Evolutionary conservation across 306 rosid genomes (phyloP).

Genomic region (Ormosia emarginata): DNA sequence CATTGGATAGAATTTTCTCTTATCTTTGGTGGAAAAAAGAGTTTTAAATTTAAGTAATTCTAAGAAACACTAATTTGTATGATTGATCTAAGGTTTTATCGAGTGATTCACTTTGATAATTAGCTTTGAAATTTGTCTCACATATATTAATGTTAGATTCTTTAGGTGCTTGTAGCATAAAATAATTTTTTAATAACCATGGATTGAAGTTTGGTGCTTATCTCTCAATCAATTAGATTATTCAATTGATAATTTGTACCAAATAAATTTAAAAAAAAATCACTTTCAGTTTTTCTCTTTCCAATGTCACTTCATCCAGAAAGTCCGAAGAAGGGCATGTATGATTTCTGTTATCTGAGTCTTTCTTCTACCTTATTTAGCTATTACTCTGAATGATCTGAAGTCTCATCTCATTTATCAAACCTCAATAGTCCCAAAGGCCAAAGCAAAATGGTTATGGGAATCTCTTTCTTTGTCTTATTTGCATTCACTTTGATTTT

Average conservation of each 20-base stretch:
- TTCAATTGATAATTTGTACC: background rate
- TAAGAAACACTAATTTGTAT: too few species aligned
- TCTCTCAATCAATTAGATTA: background rate
- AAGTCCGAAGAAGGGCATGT: background rate
- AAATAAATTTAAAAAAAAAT: background rate
- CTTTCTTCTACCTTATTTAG: background rate
- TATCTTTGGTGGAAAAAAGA: too few species aligned
- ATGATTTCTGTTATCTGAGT: background rate
- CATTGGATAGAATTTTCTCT: too few species aligned
- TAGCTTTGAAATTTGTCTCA: too few species aligned
- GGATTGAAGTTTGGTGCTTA: background rate
- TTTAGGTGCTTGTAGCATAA: too few species aligned
- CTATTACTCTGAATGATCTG: background rate
- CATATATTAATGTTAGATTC: too few species aligned
- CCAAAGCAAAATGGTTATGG: slow-evolving; percentile 4
- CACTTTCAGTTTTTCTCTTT: background rate
- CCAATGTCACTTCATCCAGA: background rate
- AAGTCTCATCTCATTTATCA: background rate
- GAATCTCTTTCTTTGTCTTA: slow-evolving; percentile 24
- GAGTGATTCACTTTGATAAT: too few species aligned
- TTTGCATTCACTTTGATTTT: slow-evolving; percentile 32
- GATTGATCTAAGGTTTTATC: too few species aligned
- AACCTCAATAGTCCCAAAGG: background rate
- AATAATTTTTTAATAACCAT: background rate
- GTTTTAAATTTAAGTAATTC: too few species aligned